Evolutionary conservation across 257 asterid genomes (phyloP).

Genomic region (Rhazya stricta): DNA sequence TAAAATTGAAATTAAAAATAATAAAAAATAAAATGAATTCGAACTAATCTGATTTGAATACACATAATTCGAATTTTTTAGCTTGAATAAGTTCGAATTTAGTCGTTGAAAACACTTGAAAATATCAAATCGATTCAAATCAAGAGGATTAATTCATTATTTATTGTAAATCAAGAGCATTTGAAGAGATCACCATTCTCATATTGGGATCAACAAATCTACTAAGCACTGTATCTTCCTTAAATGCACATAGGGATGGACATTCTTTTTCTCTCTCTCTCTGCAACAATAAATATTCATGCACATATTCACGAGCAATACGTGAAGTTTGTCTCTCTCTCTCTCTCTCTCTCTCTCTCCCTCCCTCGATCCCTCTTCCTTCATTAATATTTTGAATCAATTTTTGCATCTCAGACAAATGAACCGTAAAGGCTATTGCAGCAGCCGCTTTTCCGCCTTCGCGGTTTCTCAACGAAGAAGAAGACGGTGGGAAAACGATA

Average conservation of each 20-base stretch:
- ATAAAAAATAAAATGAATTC: too few species aligned
- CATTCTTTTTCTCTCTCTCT: not conserved
- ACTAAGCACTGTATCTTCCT: not conserved
- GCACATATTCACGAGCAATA: slow-evolving; percentile 13
- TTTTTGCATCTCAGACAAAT: not conserved
- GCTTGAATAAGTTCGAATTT: too few species aligned
- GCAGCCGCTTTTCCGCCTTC: slow-evolving; percentile 7
- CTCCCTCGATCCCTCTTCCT: not conserved
- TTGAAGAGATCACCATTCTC: too few species aligned
- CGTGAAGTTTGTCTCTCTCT: slow-evolving; percentile 5
- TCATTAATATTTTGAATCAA: not conserved
- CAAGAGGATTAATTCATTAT: too few species aligned
- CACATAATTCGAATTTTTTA: too few species aligned
- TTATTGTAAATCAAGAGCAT: too few species aligned
- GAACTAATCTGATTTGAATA: too few species aligned
- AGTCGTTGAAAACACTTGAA: too few species aligned
- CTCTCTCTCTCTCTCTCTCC: not conserved
- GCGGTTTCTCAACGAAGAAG: not conserved
- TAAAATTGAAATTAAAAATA: too few species aligned
- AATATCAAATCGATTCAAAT: too few species aligned
- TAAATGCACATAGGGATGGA: slow-evolving; percentile 11
- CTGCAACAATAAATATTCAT: not conserved
- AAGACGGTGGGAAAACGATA: not conserved
- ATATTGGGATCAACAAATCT: slow-evolving; percentile 1
- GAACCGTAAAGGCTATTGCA: slow-evolving; percentile 4